Percentiles rank a stretch among this genome's conserved stretches.
Conservation (phyloP, 352 stramenopile species). For the Thalassiosira ordinaria region DNA sequence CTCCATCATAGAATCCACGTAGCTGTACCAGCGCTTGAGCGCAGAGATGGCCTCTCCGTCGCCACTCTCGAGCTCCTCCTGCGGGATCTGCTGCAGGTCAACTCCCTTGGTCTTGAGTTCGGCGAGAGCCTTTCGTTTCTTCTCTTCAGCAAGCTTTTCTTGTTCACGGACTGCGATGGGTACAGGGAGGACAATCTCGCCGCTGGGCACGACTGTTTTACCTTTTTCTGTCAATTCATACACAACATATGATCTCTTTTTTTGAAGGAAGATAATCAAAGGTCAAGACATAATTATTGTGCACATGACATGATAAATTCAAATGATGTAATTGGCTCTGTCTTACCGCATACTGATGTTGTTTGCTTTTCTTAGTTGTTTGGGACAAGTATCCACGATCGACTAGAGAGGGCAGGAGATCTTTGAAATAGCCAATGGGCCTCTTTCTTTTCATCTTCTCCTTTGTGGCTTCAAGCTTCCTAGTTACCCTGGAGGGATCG, state of each 20-base stretch:
- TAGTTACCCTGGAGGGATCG: conserved; percentile 9
- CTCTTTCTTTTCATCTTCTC: conserved; percentile 50
- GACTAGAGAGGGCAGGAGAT: conserved; percentile 58
- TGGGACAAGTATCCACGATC: conserved; percentile 53
- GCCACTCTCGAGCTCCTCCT: conserved; percentile 72
- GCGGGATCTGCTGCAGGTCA: conserved; percentile 68
- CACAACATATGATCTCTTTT: conserved; percentile 52
- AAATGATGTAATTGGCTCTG: neutral
- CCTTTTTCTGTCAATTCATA: conserved; percentile 58
- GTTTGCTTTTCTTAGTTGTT: conserved; percentile 36
- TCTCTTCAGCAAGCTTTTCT: conserved; percentile 60
- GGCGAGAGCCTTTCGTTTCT: conserved; percentile 49
- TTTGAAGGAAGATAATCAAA: no score
- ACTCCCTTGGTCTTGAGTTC: conserved; percentile 65
- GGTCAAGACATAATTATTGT: no score
- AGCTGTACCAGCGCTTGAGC: conserved; percentile 71
- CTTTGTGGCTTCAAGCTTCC: conserved; percentile 39
- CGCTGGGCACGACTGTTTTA: conserved; percentile 16
- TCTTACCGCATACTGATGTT: conserved; percentile 27
- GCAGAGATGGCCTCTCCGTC: conserved; percentile 76
- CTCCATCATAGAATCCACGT: conserved; percentile 55
- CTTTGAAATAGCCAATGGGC: conserved; percentile 60
- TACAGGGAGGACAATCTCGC: conserved; percentile 69
- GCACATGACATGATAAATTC: no score
- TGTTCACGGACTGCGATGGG: conserved; percentile 67